Evolutionary conservation across 2,329 filamentous ascomycete species (phyloP), one percentile per base, ranked within the genome.

Genomic region (Fusarium scirpi): DNA sequence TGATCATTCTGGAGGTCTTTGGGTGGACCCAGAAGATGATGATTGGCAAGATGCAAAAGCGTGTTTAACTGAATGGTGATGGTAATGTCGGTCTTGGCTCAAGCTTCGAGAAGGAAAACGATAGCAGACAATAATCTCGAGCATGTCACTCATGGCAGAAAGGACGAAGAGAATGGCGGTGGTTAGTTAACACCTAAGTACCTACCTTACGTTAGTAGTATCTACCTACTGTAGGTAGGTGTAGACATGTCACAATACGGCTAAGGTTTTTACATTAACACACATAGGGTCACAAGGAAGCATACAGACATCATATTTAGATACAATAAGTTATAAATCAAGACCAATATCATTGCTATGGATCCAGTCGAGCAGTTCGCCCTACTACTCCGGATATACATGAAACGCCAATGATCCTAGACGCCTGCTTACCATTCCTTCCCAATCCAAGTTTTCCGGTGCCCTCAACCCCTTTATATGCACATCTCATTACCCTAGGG

Each of bases 301-400:
- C 18, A 22, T 13, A 5, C 9, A 16, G 4, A 54, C 22, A n/a
- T 53, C 46, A 51, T 40, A 46, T 4, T 13, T 12, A 13, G 24
- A 15, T 8, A 46, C 40, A 55, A 5, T 8, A 32, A 11, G 1
- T 51, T 32, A 45, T 55, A 65, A 59, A 65, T 55, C 54, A 70
- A 74, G 61, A 62, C 61, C 72, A 71, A 62, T 70, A 64, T 55
- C 67, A 65, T 75, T 54, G 64, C 65, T 75, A 63, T 68, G 67
- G 70, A 69, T 58, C 51, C 64, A 60, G 58, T 65, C 65, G 48
- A 71, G 65, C 61, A 74, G 61, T 52, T 70, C 67, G 67, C 71
- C 58, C 61, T 62, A 52, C 61, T 74, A 53, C 62, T 74, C 73
- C 61, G 54, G 73, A 75, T 73, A 61, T 71, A 74, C 66, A 75